Percentiles rank a stretch among this genome's conserved stretches.
phyloP scores from a whole-genome alignment of 805 yeast species.

The Phaffomyces opuntiae region DNA sequence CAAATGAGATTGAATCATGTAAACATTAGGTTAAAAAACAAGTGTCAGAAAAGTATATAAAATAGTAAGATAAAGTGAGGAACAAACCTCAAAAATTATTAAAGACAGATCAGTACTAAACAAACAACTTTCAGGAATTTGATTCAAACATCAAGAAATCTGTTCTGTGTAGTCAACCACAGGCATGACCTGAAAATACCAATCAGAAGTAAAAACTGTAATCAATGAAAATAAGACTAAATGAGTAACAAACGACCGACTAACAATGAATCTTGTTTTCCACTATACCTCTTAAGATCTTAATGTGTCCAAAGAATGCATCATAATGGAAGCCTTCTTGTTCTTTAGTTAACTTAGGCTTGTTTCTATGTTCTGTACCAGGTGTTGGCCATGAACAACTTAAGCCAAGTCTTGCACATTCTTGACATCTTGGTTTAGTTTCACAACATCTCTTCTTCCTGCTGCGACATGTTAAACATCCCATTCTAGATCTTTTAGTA shows the following conservation, averaged over 20 bases:
- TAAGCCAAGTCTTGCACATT: slow-evolving; percentile 58
- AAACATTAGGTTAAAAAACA: too few species aligned
- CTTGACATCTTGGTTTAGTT: slow-evolving; percentile 55
- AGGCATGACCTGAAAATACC: too few species aligned
- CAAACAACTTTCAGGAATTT: too few species aligned
- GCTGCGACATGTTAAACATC: slow-evolving; percentile 72
- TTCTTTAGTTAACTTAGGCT: slow-evolving; percentile 42
- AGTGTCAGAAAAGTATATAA: too few species aligned
- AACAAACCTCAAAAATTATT: too few species aligned
- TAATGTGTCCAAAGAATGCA: slow-evolving; percentile 49
- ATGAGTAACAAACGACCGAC: neutral
- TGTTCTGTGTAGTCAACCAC: too few species aligned
- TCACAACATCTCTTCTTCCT: slow-evolving; percentile 79
- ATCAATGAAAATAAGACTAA: neutral
- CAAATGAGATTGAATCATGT: too few species aligned
- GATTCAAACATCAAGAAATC: too few species aligned
- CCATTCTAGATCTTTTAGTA: slow-evolving; percentile 51
- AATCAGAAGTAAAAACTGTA: too few species aligned
- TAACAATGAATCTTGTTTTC: slow-evolving; percentile 31
- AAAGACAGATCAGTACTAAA: too few species aligned
- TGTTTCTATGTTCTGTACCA: slow-evolving; percentile 40
- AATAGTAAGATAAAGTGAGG: too few species aligned
- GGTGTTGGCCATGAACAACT: slow-evolving; percentile 71
- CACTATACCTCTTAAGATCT: slow-evolving; percentile 56
- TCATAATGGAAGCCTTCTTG: slow-evolving; percentile 49